Evolutionary conservation across 2,329 filamentous ascomycete species (phyloP).

Genomic region (Aspergillus bombycis): DNA sequence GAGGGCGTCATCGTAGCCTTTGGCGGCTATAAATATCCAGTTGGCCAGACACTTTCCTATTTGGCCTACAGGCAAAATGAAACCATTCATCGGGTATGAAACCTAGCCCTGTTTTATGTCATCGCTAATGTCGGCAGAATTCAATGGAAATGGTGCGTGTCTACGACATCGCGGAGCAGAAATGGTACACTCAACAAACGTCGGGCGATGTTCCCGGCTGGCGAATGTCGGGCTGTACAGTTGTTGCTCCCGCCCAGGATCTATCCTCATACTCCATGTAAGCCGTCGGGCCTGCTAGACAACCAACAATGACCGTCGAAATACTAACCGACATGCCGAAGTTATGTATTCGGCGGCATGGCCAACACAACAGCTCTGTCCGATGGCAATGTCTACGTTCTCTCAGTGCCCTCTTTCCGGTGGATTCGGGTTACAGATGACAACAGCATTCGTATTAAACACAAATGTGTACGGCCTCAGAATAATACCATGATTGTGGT

Average conservation of each 20-base stretch:
- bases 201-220: slow-evolving; percentile 13
- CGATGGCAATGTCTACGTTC: slow-evolving; percentile 14
- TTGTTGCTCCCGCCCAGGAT: slow-evolving; percentile 6
- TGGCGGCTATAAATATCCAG: slow-evolving; percentile 13
- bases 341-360: slow-evolving; percentile 15
- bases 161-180: slow-evolving; percentile 11
- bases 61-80: slow-evolving; percentile 6
- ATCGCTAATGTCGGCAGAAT: slow-evolving; percentile 8
- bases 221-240: slow-evolving; percentile 15
- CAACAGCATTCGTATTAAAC: slow-evolving; percentile 7
- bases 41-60: slow-evolving; percentile 6
- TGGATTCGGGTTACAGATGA: slow-evolving; percentile 13
- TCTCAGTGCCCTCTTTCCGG: slow-evolving; percentile 40
- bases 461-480: slow-evolving; percentile 3
- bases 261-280: slow-evolving; percentile 15
- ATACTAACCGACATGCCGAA: background rate
- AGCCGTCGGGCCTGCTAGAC: background rate
- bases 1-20: slow-evolving; percentile 12
- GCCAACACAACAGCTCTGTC: background rate
- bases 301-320: background rate
- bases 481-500: slow-evolving; percentile 11
- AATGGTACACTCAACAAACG: slow-evolving; percentile 13
- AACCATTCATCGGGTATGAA: background rate
- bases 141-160: slow-evolving; percentile 13
- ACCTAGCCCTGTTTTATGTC: too few relatives aligned